These are phyloP conservation scores for Ustilago loliicola DNA, from an alignment of 1,284 basidiomycete genomes.

Conservation along the genomic window DNA sequence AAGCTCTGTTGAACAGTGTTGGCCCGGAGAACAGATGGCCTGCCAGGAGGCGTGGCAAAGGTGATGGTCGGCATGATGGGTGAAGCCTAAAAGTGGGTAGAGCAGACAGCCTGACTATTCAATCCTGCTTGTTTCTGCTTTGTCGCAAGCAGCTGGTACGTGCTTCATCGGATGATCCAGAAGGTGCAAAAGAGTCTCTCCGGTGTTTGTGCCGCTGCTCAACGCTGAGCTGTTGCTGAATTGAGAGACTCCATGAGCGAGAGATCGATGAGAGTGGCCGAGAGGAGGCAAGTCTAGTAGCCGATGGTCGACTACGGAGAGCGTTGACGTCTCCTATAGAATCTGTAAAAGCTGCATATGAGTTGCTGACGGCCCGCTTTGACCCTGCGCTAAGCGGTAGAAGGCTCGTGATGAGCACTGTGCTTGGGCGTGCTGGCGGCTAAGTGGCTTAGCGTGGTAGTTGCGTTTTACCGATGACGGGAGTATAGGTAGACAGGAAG, in stretches of 20 bases:
- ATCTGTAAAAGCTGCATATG: not conserved
- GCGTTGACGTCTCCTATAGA: not conserved
- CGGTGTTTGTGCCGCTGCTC: not conserved
- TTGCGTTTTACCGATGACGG: too few species aligned
- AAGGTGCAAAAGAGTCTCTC: too few species aligned
- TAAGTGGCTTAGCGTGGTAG: too few species aligned
- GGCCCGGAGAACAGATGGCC: constrained; percentile 27
- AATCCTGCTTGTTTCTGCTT: too few species aligned
- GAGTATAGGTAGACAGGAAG: too few species aligned
- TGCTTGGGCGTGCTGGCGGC: too few species aligned
- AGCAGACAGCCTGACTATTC: too few species aligned
- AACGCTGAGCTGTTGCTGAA: not conserved
- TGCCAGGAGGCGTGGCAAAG: constrained; percentile 40
- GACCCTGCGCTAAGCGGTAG: not conserved
- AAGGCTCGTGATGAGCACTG: too few species aligned
- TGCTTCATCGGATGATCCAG: too few species aligned
- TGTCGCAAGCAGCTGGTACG: too few species aligned
- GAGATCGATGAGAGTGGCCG: not conserved
- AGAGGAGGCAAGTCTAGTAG: not conserved
- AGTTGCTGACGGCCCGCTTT: not conserved
- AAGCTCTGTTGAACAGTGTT: constrained; percentile 3
- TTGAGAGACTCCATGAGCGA: not conserved
- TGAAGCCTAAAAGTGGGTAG: too few species aligned
- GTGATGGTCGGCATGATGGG: constrained; percentile 40
- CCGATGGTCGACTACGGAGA: not conserved